Percentiles rank a stretch among this genome's conserved stretches.
phyloP scores from a whole-genome alignment of 2,329 filamentous ascomycete species.

The Tolypocladium album region DNA sequence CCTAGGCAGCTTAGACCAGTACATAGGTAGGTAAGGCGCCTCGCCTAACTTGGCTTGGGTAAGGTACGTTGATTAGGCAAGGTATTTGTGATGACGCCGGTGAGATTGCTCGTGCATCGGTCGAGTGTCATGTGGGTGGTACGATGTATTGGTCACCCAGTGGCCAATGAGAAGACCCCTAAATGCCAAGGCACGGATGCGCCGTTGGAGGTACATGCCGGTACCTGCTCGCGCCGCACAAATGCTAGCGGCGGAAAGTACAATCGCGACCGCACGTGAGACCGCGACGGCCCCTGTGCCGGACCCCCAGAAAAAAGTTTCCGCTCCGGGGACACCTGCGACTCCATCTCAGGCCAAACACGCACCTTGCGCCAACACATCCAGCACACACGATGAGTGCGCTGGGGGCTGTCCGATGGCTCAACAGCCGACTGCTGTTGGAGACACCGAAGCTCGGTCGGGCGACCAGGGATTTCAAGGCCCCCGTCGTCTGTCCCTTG shows the following conservation, averaged over 20 bases:
- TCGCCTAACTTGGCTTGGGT: too few species aligned
- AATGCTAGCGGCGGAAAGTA: background rate
- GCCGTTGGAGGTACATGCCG: background rate
- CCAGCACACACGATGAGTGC: conserved; percentile 24
- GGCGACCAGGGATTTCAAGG: conserved; percentile 15
- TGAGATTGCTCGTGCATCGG: background rate
- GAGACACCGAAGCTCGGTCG: conserved; percentile 16
- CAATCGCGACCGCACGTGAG: background rate
- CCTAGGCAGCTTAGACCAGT: background rate
- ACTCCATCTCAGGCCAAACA: background rate
- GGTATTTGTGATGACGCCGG: background rate
- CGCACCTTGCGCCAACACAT: background rate
- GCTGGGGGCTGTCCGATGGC: conserved; percentile 27
- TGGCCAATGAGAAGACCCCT: background rate
- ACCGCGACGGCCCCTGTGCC: background rate
- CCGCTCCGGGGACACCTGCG: background rate
- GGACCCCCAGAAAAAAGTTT: background rate
- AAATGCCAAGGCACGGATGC: background rate
- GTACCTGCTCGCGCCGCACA: background rate
- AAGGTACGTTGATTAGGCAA: background rate
- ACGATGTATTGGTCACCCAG: background rate
- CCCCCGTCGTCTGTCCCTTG: conserved; percentile 10
- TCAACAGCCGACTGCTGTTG: conserved; percentile 25
- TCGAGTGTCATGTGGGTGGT: background rate
- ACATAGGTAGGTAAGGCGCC: background rate